Evolutionary conservation across 2,329 filamentous ascomycete species (phyloP).

Genomic region (Xylariales sp.): DNA sequence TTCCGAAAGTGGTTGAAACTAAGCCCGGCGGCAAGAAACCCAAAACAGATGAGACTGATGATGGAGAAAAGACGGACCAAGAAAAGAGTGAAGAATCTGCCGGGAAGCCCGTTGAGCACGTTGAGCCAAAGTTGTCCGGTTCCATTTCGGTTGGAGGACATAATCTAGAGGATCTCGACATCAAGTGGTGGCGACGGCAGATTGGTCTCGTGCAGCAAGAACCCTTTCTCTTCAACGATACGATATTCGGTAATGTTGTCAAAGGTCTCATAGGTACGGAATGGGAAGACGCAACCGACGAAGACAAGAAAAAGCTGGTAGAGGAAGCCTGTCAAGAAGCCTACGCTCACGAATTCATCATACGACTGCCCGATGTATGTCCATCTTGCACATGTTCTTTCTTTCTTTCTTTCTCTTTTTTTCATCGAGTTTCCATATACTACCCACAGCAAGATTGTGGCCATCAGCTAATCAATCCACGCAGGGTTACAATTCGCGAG

Average conservation of each 20-base stretch:
- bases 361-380: constrained; percentile 52
- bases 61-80: constrained; percentile 21
- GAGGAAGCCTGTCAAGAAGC: constrained; percentile 58
- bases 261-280: constrained; percentile 47
- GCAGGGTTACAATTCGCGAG: constrained; percentile 61
- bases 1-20: no score
- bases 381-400: no score
- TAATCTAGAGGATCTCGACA: constrained; percentile 43
- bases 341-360: constrained; percentile 63
- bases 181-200: constrained; percentile 55
- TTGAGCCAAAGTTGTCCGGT: constrained; percentile 35
- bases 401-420: no score
- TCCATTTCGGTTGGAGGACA: background rate
- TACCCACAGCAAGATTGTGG: background rate
- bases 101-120: no score
- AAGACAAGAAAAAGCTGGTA: constrained; percentile 51
- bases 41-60: constrained; percentile 28
- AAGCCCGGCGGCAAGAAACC: background rate
- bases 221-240: constrained; percentile 59
- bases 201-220: constrained; percentile 64
- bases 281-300: constrained; percentile 43
- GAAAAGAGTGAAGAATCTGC: constrained; percentile 11
- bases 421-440: no score
- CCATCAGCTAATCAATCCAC: constrained; percentile 39
- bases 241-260: constrained; percentile 56